phyloP scores from a whole-genome alignment of 306 rosid species.

The Prosopis cineraria region DNA sequence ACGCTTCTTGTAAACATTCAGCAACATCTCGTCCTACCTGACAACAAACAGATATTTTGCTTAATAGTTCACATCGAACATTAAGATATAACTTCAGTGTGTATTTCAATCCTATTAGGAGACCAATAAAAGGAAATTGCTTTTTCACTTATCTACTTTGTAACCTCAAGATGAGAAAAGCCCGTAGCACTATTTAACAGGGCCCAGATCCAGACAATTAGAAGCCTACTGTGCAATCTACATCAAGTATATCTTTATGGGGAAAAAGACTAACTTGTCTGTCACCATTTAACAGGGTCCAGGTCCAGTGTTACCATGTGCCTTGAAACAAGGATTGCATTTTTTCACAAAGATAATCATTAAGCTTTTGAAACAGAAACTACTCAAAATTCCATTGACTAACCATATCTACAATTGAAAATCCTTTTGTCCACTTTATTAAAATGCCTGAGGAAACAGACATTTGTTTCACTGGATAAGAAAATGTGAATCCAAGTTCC shows the following conservation, averaged over 20 bases:
- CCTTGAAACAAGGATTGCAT: slow-evolving; percentile 1
- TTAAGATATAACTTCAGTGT: neutral
- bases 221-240: neutral
- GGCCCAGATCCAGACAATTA: slow-evolving; percentile 3
- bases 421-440: slow-evolving; percentile 93
- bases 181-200: slow-evolving; percentile 15
- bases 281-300: neutral
- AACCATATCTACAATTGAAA: slow-evolving; percentile 72
- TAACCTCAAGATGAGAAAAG: neutral
- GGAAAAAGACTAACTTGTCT: neutral
- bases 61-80: slow-evolving; percentile 9
- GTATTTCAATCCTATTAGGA: slow-evolving; percentile 14
- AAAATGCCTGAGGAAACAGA: slow-evolving; percentile 78
- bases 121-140: slow-evolving; percentile 12
- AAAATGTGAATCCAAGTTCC: slow-evolving; percentile 93
- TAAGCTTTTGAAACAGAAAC: slow-evolving; percentile 22
- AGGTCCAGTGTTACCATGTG: neutral
- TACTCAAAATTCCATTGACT: slow-evolving; percentile 44
- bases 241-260: neutral
- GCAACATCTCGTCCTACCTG: slow-evolving; percentile 88
- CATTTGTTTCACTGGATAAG: slow-evolving; percentile 85
- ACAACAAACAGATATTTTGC: slow-evolving; percentile 32
- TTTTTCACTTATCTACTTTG: slow-evolving; percentile 4
- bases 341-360: slow-evolving; percentile 15
- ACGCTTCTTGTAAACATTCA: slow-evolving; percentile 73